Base-by-base conservation (phyloP, 164 flowering plant genomes). In the Warburgia ugandensis region DNA sequence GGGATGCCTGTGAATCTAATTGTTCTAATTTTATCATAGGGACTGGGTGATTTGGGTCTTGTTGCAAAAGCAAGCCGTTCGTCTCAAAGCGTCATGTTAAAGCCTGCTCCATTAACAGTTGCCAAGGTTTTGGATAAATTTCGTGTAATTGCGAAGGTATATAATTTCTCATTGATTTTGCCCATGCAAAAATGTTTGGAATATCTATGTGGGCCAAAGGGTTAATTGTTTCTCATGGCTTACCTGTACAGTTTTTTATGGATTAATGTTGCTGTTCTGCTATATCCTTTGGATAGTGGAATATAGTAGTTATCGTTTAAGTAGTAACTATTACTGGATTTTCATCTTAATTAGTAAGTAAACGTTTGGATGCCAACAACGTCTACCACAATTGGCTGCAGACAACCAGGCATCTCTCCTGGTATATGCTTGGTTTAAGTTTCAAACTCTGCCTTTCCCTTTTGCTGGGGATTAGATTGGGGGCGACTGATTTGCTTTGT, bases 61-160 rank as follows among this genome's bases (percentile, higher is more conserved):
- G 99, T 89, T 50, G 97, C 99, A 13, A 84, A 89, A 75, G 85
- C 73, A 44, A 74, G 85, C 57, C 96, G 96, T 27, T 77, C 85
- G 46, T 83, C 97, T 27, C 97, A 94, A 64, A 59, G 71, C 26
- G 55, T 77, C 74, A 77, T 94, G 92, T 71, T 69, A 31, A 83
- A 76, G 71, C 94, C 97, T 48, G 69, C 69, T 50, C 62, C 96
- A 39, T 69, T 94, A 41, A 80, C 92, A n/a, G 68, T 86, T 58
- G 62, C 68, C 28, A 86, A 84, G 67, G 97, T 94, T 68, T 82
- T 94, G 56, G 71, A 84, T 49, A 83, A 84, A 33, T 94, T 94
- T 66, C 77, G 72, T 54, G 63, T 67, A 16, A 86, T 89, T 65
- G 97, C 99, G 22, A 81, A 86, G 97, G 97, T 88, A 16, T 33